A percentile compares a stretch with the other conserved stretches of the same genome.
Evolutionary conservation across 2,329 filamentous ascomycete genomes (phyloP).

Genomic region (Alternaria brassicicola): DNA sequence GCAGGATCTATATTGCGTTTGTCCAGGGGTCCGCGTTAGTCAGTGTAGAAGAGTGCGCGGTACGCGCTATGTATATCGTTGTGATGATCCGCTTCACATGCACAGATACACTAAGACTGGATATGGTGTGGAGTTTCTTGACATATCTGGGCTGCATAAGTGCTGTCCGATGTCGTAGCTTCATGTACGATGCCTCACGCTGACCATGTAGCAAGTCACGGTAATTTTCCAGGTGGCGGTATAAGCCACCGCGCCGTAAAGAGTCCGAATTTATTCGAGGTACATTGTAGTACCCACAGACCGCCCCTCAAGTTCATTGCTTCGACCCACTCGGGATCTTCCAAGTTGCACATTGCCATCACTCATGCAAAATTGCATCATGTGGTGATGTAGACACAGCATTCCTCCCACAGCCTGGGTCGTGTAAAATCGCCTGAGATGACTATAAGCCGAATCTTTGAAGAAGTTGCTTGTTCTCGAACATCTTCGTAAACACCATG

Average conservation of each 20-base stretch:
- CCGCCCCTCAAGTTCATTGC: conserved; percentile 1
- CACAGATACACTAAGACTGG: neutral
- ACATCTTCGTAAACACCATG: neutral
- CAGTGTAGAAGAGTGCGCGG: neutral
- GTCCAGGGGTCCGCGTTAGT: conserved; percentile 1
- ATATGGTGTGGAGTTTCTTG: neutral
- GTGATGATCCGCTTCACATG: neutral
- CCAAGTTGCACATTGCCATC: conserved; percentile 6
- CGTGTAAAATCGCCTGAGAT: neutral
- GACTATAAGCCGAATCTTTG: neutral
- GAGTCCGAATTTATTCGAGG: conserved; percentile 8
- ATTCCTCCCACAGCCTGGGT: neutral
- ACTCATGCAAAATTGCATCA: neutral
- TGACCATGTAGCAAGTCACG: neutral
- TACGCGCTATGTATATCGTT: neutral
- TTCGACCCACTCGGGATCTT: neutral
- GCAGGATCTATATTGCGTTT: conserved; percentile 11
- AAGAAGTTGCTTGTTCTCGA: neutral
- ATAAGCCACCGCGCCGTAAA: conserved; percentile 17
- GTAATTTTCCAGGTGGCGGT: neutral
- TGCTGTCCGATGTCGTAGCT: neutral
- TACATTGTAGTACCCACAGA: conserved; percentile 9
- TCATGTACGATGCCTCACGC: neutral
- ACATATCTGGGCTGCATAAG: neutral
- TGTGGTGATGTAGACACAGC: neutral